Evolutionary conservation across 2,329 filamentous ascomycete genomes (phyloP).

Genomic region (Cladosporium phlei): DNA sequence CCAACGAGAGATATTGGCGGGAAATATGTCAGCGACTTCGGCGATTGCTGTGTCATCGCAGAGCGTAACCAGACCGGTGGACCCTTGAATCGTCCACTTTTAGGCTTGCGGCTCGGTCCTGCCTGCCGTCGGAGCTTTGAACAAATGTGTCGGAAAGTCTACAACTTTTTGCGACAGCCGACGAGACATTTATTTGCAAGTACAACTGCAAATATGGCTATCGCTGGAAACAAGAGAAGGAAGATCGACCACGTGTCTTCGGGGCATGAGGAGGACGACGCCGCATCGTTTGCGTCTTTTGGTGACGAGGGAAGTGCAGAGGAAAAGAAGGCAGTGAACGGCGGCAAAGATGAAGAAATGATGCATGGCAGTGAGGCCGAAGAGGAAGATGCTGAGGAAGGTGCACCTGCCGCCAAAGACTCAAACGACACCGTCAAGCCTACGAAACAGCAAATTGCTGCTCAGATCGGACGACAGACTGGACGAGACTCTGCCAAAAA

Average conservation of each 20-base stretch:
- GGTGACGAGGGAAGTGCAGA: conserved; percentile 7
- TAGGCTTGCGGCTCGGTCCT: not conserved
- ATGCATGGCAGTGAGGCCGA: conserved; percentile 9
- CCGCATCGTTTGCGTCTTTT: conserved; percentile 33
- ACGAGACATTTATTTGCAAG: not conserved
- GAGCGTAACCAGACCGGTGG: not conserved
- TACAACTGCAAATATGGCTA: conserved; percentile 25
- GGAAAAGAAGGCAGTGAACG: conserved; percentile 14
- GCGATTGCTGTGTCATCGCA: conserved; percentile 4
- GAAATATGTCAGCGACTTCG: conserved; percentile 9
- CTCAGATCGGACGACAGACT: conserved; percentile 10
- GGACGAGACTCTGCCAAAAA: conserved; percentile 15
- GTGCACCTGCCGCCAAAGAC: conserved; percentile 11
- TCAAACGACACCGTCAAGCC: conserved; percentile 12
- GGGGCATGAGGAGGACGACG: conserved; percentile 23
- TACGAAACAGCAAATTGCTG: conserved; percentile 6
- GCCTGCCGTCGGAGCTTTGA: conserved; percentile 4
- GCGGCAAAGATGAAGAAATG: conserved; percentile 15
- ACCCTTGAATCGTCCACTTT: conserved; percentile 6
- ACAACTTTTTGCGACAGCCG: conserved; percentile 13
- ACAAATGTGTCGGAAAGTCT: conserved; percentile 9
- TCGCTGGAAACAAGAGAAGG: conserved; percentile 29
- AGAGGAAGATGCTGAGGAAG: conserved; percentile 13
- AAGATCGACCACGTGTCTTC: conserved; percentile 33
- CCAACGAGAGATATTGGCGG: too few species aligned